These are phyloP conservation scores for Fraxinus xanthoxyloides DNA, from an alignment of 305 asterid genomes.

Conservation along the genomic window DNA sequence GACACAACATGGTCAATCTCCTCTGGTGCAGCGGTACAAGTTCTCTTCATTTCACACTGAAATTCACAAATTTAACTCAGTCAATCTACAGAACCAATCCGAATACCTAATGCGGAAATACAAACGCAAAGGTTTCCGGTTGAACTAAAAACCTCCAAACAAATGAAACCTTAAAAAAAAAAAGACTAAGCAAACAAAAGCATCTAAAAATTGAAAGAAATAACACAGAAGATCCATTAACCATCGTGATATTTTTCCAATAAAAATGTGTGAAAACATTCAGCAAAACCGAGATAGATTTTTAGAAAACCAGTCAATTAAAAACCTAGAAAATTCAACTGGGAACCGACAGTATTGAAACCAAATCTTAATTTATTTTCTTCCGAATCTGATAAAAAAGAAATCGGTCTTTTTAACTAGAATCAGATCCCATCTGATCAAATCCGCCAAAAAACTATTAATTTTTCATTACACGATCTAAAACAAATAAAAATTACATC, in stretches of 20 bases:
- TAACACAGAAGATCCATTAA: neutral
- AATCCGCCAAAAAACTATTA: conserved; percentile 13
- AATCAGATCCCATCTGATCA: conserved; percentile 6
- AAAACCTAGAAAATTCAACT: neutral
- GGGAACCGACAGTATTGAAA: neutral
- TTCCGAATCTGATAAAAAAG: neutral
- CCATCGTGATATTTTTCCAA: neutral
- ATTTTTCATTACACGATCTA: neutral
- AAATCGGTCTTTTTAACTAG: neutral
- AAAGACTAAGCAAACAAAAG: neutral
- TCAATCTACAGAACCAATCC: conserved; percentile 8
- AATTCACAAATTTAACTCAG: conserved; percentile 25
- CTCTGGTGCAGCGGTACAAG: conserved; percentile 30
- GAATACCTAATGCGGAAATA: neutral
- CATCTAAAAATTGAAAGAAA: neutral
- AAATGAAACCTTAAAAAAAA: neutral
- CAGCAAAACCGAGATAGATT: neutral
- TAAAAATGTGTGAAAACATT: neutral
- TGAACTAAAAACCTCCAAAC: neutral
- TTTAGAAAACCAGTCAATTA: neutral
- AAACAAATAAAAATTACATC: neutral
- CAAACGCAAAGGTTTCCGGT: neutral
- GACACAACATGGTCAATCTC: conserved; percentile 32
- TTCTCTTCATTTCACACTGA: conserved; percentile 37
- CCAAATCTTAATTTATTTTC: neutral